These are phyloP conservation scores for Schizochytrium sp. DNA, from an alignment of 108 stramenopile genomes.

Conservation along the genomic window DNA sequence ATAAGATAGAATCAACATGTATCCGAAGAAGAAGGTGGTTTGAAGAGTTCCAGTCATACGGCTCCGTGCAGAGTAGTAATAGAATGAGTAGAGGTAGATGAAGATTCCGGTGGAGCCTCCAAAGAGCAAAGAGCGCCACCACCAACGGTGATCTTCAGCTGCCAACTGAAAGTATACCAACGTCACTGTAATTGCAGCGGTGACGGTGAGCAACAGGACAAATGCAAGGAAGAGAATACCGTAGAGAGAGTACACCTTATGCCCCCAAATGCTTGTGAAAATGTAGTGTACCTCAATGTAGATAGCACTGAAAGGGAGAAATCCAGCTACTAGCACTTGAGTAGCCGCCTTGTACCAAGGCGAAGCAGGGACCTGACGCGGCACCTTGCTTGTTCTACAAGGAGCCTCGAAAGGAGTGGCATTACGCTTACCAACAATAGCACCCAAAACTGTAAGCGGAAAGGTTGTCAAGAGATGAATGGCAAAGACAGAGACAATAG, in stretches of 20 bases:
- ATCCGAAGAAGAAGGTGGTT: conserved; percentile 95
- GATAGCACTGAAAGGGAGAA: conserved; percentile 97
- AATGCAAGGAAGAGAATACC: conserved; percentile 96
- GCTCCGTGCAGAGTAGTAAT: conserved; percentile 92
- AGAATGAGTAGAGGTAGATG: conserved; percentile 94
- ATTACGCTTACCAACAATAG: conserved; percentile 89
- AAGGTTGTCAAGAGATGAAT: conserved; percentile 85
- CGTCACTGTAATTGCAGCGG: conserved; percentile 91
- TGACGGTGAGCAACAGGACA: conserved; percentile 89
- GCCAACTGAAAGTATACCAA: conserved; percentile 97
- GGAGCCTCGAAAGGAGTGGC: conserved; percentile 91
- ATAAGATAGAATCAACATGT: conserved; percentile 93
- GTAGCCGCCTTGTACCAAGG: neutral
- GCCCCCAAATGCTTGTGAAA: conserved; percentile 98
- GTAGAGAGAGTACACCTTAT: conserved; percentile 97
- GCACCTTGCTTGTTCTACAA: conserved; percentile 95
- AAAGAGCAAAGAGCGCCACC: conserved; percentile 95
- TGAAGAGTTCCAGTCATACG: conserved; percentile 94
- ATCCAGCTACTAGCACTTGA: conserved; percentile 89
- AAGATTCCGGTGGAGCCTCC: conserved; percentile 95
- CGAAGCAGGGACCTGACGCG: conserved; percentile 81
- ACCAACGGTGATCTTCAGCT: conserved; percentile 96
- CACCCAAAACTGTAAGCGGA: conserved; percentile 91
- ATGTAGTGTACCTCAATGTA: conserved; percentile 95
- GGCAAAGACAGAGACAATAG: conserved; percentile 87